These are phyloP conservation scores for Neocallimastix lanati DNA, from an alignment of 192 early-diverging fungal species.

Conservation along the genomic window DNA sequence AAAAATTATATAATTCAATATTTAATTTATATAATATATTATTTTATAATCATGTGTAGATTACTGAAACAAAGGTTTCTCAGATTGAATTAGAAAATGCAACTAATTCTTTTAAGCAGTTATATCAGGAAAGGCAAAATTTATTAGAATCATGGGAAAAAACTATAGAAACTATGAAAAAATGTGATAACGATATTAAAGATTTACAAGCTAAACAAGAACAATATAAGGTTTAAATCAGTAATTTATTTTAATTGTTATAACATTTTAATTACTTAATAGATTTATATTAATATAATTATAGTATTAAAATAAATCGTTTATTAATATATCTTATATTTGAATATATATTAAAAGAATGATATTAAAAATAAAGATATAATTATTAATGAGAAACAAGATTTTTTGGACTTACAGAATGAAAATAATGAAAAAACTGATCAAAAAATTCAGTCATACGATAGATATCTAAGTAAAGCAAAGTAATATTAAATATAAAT, in stretches of 20 bases:
- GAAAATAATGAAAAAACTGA: conserved; percentile 22
- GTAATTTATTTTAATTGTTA: not conserved
- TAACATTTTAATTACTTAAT: not conserved
- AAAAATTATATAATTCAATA: not conserved
- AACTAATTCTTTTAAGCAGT: conserved; percentile 24
- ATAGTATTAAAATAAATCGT: not conserved
- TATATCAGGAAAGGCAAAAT: conserved; percentile 34
- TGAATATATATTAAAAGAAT: conserved; percentile 7
- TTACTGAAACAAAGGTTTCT: conserved; percentile 37
- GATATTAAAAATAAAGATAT: conserved; percentile 16
- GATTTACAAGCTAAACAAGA: conserved; percentile 17
- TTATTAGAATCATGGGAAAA: conserved; percentile 32
- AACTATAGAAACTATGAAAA: conserved; percentile 25
- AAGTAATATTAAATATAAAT: conserved; percentile 5
- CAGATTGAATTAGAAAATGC: conserved; percentile 40
- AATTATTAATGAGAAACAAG: conserved; percentile 27
- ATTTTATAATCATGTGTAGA: conserved; percentile 5
- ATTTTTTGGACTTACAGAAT: conserved; percentile 22
- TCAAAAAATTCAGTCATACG: conserved; percentile 23
- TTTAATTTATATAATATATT: not conserved
- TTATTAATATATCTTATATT: too few species aligned
- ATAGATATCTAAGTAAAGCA: conserved; percentile 24
- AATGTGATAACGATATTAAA: conserved; percentile 25
- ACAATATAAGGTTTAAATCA: conserved; percentile 12
- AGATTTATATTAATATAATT: not conserved